These are phyloP conservation scores for Pelargonium citronellum DNA, from an alignment of 441 rosid species.

Conservation along the genomic window DNA sequence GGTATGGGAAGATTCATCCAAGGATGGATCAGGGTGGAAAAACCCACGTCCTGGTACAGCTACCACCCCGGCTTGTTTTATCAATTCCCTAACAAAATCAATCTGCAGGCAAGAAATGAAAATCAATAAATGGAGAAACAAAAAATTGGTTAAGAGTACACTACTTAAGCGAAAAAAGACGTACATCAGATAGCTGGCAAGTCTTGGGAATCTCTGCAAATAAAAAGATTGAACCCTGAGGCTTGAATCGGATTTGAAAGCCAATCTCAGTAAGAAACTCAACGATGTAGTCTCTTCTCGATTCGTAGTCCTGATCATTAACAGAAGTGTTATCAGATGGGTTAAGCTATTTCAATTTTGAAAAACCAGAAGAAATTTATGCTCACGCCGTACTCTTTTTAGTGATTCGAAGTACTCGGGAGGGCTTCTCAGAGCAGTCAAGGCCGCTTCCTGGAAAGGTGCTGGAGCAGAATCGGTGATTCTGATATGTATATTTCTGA, in stretches of 20 bases:
- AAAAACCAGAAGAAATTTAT: slow-evolving; percentile 12
- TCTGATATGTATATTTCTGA: slow-evolving; percentile 48
- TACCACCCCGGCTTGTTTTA: slow-evolving; percentile 50
- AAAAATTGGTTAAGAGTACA: not conserved
- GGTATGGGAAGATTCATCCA: slow-evolving; percentile 13
- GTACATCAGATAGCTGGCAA: slow-evolving; percentile 42
- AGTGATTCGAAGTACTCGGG: slow-evolving; percentile 37
- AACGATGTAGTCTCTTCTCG: slow-evolving; percentile 42
- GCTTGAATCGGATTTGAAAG: slow-evolving; percentile 41
- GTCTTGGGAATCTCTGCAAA: slow-evolving; percentile 47
- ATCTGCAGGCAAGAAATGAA: slow-evolving; percentile 29
- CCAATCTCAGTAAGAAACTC: slow-evolving; percentile 38
- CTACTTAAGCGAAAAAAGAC: slow-evolving; percentile 6
- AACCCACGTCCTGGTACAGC: slow-evolving; percentile 59
- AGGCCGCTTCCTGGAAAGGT: slow-evolving; percentile 66
- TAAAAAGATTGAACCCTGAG: slow-evolving; percentile 53
- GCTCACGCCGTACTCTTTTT: slow-evolving; percentile 34
- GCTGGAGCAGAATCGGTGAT: slow-evolving; percentile 61
- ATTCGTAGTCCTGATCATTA: slow-evolving; percentile 42
- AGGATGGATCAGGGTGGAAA: slow-evolving; percentile 31
- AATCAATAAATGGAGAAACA: not conserved
- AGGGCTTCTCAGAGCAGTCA: slow-evolving; percentile 46
- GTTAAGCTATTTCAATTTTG: slow-evolving; percentile 6
- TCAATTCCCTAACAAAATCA: slow-evolving; percentile 44
- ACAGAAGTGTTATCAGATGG: slow-evolving; percentile 14